Evolutionary conservation across 805 yeast species (phyloP), one percentile per base, ranked within the genome.

Genomic region (Candida andamanensis): DNA sequence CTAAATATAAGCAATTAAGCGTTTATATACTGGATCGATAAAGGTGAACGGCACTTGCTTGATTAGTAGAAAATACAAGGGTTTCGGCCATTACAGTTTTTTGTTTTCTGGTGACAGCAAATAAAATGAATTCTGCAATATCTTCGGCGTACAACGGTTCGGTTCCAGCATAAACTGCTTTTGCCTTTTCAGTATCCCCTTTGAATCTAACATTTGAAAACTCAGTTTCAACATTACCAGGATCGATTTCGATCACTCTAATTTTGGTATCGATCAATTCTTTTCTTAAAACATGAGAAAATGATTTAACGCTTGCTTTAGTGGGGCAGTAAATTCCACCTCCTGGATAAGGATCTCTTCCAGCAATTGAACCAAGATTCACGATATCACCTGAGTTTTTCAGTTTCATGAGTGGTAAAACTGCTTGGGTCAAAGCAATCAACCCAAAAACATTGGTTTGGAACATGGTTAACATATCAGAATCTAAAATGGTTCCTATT

Each of bases 361-460:
- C 90, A 8, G 90, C 90, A 50, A 80, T 76, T 4, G 89, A 80
- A 4, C 89, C 87, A 40, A 81, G 50, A 47, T 80, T 81, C 38
- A 81, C 80, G 41, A 81, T 80, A 48, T 80, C 87, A 47, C 89
- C 89, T 12, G 67, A 50, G 53, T 82, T 77, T 46, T 81, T 78
- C 36, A 68, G 66, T 52, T 81, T 78, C 72, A 89, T 75, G 30
- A 74, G 72, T 24, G 80, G 80, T 28, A 90, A 59, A 16, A 87
- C 70, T 5, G 80, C 77, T 57, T 90, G 95, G 5, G 96, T 87
- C 40, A 89, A 59, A 18, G 81, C 75, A 39, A 89, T 83, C 56
- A 89, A 67, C 3, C 95, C 97, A 36, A 85, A 53, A 3, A 90
- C 96, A 50, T 89, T 90, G 37, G 96, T 86, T 47, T 80, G 70